Percentiles rank a stretch among this genome's conserved stretches.
These are phyloP conservation scores for Colletotrichum noveboracense DNA, from an alignment of 2,329 filamentous ascomycete species.

Conservation along the genomic window DNA sequence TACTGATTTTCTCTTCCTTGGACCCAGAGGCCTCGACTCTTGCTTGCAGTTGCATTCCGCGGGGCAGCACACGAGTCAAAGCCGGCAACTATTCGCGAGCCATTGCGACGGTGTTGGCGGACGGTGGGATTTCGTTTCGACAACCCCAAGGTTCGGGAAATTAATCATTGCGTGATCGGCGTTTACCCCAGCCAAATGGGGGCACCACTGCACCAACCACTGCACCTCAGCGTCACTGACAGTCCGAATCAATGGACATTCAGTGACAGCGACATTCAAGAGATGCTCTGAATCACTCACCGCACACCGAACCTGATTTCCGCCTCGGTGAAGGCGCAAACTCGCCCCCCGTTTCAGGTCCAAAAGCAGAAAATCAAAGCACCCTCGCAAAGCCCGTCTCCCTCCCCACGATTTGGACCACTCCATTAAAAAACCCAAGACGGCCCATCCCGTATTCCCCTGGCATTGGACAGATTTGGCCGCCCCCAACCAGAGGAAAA, in stretches of 20 bases:
- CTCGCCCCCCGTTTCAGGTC: neutral
- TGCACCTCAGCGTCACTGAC: neutral
- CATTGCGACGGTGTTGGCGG: neutral
- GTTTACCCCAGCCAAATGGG: neutral
- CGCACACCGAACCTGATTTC: neutral
- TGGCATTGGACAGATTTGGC: neutral
- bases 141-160: neutral
- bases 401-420: neutral
- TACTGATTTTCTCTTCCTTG: neutral
- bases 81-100: neutral
- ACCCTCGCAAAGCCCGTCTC: neutral
- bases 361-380: neutral
- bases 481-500: neutral
- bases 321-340: neutral
- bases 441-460: neutral
- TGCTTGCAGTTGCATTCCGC: neutral
- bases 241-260: neutral
- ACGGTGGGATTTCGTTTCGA: neutral
- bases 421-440: neutral
- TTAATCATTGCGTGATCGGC: neutral
- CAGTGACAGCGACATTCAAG: neutral
- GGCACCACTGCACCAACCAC: neutral
- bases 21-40: accelerated
- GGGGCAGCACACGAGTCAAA: neutral
- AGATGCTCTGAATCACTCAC: neutral